Evolutionary conservation across 208 protist species (phyloP).

Genomic region (Leishmania gerbilli): DNA sequence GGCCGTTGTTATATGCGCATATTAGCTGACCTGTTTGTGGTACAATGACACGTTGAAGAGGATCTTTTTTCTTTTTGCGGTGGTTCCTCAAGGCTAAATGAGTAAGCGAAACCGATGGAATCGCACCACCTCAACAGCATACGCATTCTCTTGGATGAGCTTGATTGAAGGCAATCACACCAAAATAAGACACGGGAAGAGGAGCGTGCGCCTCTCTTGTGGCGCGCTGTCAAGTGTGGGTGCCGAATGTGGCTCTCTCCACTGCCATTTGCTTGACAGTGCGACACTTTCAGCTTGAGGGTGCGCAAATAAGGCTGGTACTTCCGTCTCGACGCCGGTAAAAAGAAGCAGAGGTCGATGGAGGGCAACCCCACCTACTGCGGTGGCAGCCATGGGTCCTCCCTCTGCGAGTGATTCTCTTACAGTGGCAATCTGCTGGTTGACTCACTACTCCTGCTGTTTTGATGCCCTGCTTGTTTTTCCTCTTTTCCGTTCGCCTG

Average conservation of each 20-base stretch:
- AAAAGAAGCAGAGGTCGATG: neutral
- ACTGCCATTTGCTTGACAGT: neutral
- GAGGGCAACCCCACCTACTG: neutral
- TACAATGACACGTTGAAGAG: neutral
- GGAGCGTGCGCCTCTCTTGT: neutral
- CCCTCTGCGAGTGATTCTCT: neutral
- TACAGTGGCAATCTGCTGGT: neutral
- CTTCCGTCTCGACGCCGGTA: neutral
- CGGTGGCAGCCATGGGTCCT: neutral
- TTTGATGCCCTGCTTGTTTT: neutral
- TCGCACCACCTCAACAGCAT: neutral
- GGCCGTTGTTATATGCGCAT: neutral
- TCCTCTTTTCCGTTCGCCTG: neutral
- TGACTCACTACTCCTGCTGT: neutral
- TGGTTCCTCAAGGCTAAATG: neutral
- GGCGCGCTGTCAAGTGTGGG: neutral
- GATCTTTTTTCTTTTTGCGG: neutral
- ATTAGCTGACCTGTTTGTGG: neutral
- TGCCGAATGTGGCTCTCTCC: neutral
- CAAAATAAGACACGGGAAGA: neutral
- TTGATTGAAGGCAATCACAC: neutral
- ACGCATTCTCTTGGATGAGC: neutral
- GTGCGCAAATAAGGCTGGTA: neutral
- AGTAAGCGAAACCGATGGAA: neutral
- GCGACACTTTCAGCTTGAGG: neutral